Evolutionary conservation across 75 land plant genomes (phyloP), one percentile per base, ranked within the genome.

Genomic region (Picea glauca): DNA sequence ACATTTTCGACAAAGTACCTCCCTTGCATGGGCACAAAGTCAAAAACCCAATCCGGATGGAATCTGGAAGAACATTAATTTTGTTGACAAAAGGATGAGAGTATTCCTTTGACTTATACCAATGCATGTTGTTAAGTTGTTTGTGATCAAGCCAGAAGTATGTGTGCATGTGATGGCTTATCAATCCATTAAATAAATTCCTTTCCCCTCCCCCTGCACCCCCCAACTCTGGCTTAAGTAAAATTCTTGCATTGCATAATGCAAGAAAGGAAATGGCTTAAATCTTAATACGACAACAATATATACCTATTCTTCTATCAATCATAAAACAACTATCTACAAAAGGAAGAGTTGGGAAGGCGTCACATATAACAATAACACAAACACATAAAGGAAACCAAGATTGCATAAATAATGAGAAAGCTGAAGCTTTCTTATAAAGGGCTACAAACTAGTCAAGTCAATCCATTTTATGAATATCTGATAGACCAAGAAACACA

Each of bases 281-380:
- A 38, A 95, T 95, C 82, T 95, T 96, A 73, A 95, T 89, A 32
- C 96, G 98, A 74, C 93, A 95, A 56, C 98, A 95, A 85, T 95
- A 95, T 40, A 95, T 88, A 57, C 98, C 98, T 94, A 94, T 94
- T 75, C 93, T 82, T 57, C 98, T 86, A 88, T 94, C 98, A 66
- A 94, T 88, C 98, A 94, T 94, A n/a, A 84, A 92, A 80, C 98
- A 94, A 17, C 98, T 95, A 85, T 94, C 98, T 4, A 95, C 98
- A 80, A 95, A 94, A 1, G 92, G 90, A 14, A 94, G 79, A 12
- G 98, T 94, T 62, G 98, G 98, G 67, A 94, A 94, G 58, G 98
- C 92, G 77, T 94, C 98, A 78, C 92, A 92, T 2, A 26, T 26
- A 26, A 26, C 26, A 26, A 26, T 26, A 26, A 26, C 26, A 26